Evolutionary conservation across 768 basidiomycete species (phyloP), one percentile per base, ranked within the genome.

Genomic region (Gloeostereum incarnatum): DNA sequence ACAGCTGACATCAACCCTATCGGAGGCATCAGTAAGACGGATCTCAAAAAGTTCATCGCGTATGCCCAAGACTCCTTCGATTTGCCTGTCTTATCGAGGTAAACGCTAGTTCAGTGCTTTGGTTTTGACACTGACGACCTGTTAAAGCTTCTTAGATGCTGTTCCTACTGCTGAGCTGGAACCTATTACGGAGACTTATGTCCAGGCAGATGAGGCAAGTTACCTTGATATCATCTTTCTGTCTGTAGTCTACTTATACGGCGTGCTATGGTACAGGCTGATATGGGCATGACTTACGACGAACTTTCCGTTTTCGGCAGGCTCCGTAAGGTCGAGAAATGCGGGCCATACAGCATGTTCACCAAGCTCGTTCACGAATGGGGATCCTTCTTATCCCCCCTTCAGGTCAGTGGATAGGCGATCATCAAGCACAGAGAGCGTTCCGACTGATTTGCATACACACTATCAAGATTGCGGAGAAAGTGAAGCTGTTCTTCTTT

Each of bases 271-370:
- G 20, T 35, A 5, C 45, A 90, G 89, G 90, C 75, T 13, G 94
- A 98, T 51, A 98, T 98, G 94, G 94, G 94, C 6, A 98, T 98
- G 96, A 96, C 94, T 0, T 98, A 97, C 53, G 86, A 97, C 48
- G 96, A 98, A 49, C 69, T 99, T 14, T 93, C 90, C 8, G 76
- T 90, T 14, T 94, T 92, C 49, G 96, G 94, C 18, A 71, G 93
- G 20, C 69, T 99, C 18, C 78, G 96, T 37, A 98, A 99, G 61
- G 75, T 94, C 27, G 92, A 96, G 51, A 98, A 98, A 63, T 92
- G 90, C 55, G 96, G 96, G 2, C 94, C 96, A 2, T 98, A 93
- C 61, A 88, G 88, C 66, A 97, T 84, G 67, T 99, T 94, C 55
- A 93, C 89, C 23, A 97, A 97, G 61, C 69, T 99, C 29, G 69